Evolutionary conservation across 2,329 filamentous ascomycete species (phyloP).

Genomic region (Pestalotiopsis sp.): DNA sequence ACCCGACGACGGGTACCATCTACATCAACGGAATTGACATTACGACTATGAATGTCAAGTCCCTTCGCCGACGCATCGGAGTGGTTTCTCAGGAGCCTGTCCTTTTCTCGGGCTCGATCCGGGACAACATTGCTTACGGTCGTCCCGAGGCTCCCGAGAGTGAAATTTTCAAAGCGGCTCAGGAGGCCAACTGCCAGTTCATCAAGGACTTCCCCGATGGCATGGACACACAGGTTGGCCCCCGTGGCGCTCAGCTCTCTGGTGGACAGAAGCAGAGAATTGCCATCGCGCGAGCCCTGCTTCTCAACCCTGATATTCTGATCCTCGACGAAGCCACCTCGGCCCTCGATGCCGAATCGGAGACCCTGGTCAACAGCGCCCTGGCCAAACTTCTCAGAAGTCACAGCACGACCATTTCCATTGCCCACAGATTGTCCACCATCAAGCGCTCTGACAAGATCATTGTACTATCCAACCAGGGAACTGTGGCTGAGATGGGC

Average conservation of each 20-base stretch:
- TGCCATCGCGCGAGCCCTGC: constrained; percentile 88
- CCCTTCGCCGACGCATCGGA: constrained; percentile 86
- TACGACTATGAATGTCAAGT: constrained; percentile 86
- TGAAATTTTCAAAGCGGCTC: constrained; percentile 83
- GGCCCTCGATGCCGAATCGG: constrained; percentile 92
- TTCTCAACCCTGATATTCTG: constrained; percentile 95
- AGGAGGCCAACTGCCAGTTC: constrained; percentile 93
- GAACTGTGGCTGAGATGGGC: constrained; percentile 87
- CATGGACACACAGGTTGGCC: constrained; percentile 89
- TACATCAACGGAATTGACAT: constrained; percentile 85
- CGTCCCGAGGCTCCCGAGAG: constrained; percentile 73
- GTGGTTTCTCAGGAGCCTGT: constrained; percentile 96
- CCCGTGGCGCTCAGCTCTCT: constrained; percentile 88
- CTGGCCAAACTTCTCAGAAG: constrained; percentile 78
- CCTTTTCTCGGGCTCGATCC: constrained; percentile 81
- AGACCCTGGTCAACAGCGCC: constrained; percentile 93
- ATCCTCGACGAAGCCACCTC: constrained; percentile 97
- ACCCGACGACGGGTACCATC: constrained; percentile 74
- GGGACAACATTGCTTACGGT: constrained; percentile 91
- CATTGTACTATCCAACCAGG: constrained; percentile 85
- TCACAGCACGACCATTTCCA: constrained; percentile 94
- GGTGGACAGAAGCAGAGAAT: constrained; percentile 98
- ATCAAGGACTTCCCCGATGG: constrained; percentile 96
- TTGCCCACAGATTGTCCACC: constrained; percentile 91
- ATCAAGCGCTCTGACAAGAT: constrained; percentile 96